Evolutionary conservation across 352 stramenopile genomes (phyloP).

Genomic region (Phytophthora capsici): DNA sequence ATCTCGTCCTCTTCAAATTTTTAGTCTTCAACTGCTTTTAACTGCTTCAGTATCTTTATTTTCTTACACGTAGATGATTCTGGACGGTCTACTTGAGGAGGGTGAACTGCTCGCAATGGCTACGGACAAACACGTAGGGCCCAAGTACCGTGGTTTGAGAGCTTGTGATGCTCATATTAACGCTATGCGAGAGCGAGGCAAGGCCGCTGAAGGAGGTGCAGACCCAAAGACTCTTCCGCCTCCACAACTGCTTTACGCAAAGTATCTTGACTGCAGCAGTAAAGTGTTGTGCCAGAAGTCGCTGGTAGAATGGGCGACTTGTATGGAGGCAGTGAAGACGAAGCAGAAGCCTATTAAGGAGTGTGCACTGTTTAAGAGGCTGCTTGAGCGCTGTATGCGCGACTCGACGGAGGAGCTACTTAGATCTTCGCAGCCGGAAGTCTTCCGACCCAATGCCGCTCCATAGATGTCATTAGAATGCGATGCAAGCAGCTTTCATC

Average conservation of each 20-base stretch:
- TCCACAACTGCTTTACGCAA: conserved; percentile 58
- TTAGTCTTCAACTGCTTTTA: not conserved
- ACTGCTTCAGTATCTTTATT: too few relatives aligned
- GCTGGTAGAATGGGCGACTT: conserved; percentile 59
- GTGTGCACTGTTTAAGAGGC: conserved; percentile 57
- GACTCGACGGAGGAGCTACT: conserved; percentile 71
- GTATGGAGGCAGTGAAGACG: conserved; percentile 52
- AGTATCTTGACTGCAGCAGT: conserved; percentile 71
- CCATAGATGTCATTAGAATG: conserved; percentile 28
- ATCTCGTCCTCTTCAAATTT: conserved; percentile 2
- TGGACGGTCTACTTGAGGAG: conserved; percentile 47
- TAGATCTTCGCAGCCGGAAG: conserved; percentile 61
- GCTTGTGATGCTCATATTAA: conserved; percentile 62
- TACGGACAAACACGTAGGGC: conserved; percentile 40
- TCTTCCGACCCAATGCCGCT: conserved; percentile 50
- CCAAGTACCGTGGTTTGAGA: conserved; percentile 57
- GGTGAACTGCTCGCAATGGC: conserved; percentile 50
- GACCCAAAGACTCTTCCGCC: conserved; percentile 11
- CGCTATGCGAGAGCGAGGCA: conserved; percentile 45
- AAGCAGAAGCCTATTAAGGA: conserved; percentile 45
- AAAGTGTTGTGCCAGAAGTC: conserved; percentile 55
- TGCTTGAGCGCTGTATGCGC: conserved; percentile 82
- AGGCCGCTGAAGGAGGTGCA: conserved; percentile 9
- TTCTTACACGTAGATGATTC: conserved; percentile 41
- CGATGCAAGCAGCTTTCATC: conserved; percentile 3